phyloP scores from a whole-genome alignment of 2,329 filamentous ascomycete genomes.

The Arthrobotrys pseudoclavata region DNA sequence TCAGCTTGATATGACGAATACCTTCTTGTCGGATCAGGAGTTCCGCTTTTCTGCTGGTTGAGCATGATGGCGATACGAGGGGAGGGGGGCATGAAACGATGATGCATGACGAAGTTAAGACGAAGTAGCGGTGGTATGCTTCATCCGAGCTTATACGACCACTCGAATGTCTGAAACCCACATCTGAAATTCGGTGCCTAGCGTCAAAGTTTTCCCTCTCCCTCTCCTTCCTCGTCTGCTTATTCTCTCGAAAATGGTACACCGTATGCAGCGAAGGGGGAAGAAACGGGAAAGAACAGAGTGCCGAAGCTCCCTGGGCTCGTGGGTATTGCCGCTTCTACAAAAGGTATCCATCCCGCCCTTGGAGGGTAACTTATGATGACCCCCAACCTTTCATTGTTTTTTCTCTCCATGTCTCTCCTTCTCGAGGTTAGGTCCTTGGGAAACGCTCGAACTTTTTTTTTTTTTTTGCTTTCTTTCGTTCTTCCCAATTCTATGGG shows the following conservation, averaged over 20 bases:
- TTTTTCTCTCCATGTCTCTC: constrained; percentile 4
- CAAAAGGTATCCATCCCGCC: background rate
- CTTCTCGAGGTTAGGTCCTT: constrained; percentile 9
- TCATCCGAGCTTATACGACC: constrained; percentile 20
- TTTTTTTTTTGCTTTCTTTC: background rate
- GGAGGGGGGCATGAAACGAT: background rate
- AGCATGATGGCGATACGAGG: constrained; percentile 36
- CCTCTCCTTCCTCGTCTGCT: constrained; percentile 1
- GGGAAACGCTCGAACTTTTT: constrained; percentile 33
- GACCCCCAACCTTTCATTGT: constrained; percentile 45
- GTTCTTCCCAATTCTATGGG: constrained; percentile 18
- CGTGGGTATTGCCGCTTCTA: constrained; percentile 14
- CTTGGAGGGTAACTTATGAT: constrained; percentile 1
- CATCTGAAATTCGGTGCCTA: constrained; percentile 32
- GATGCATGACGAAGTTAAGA: constrained; percentile 22
- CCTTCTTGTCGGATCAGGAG: constrained; percentile 9
- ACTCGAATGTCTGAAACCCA: constrained; percentile 18
- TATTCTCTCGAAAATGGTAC: constrained; percentile 19
- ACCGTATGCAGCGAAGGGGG: constrained; percentile 17
- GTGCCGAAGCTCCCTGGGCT: constrained; percentile 14
- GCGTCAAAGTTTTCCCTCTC: constrained; percentile 9
- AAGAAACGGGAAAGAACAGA: constrained; percentile 19
- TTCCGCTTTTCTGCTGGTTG: constrained; percentile 16
- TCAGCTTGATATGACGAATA: constrained; percentile 13
- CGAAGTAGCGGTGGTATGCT: constrained; percentile 10